Evolutionary conservation across 257 asterid species (phyloP), one percentile per base, ranked within the genome.

Genomic region (Galeopsis tetrahit): DNA sequence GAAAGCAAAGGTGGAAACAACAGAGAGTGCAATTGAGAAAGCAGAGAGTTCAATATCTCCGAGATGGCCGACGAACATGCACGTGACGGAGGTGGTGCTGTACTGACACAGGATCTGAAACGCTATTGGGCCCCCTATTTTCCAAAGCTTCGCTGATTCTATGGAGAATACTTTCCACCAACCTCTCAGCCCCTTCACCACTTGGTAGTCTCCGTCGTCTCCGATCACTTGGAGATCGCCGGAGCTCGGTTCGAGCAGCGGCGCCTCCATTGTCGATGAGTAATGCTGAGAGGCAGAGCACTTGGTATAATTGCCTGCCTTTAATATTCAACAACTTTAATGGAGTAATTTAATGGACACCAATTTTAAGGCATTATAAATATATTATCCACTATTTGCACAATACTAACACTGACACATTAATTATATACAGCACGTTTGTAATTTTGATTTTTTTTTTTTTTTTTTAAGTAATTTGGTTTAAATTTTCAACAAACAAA

Each of bases 271-370:
- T 14, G 28, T 21, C 28, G 86, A 65, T 91, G 97, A 38, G 86
- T 70, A 57, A 95, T 90, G 69, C 86, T 90, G 70, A 90, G 96
- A 77, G 88, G 79, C 97, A 91, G 85, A 5, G 94, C 28, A 90
- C 80, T 0, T 86, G 92, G 21, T 21, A 21, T 21, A 21, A 71
- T 52, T 69, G 81, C 96, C 86, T 79, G 17, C 74, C 86, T 62
- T 64, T 69, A 75, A 90, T 89, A 40, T 82, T 68, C 0, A 21
- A 21, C 28, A 21, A 21, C 28, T 21, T 21, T 21, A 21, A 21
- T 21, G 28, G 28, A 21, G n/a, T n/a, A n/a, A n/a, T 21, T 21
- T 21, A 21, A 21, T 21, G 28, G 28, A 21, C 28, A 21, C 28
- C 28, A 21, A 21, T 21, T 21, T 21, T 21, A 21, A 21, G 28